phyloP scores from a whole-genome alignment of 1,284 basidiomycete genomes.

The Naganishia cerealis region DNA sequence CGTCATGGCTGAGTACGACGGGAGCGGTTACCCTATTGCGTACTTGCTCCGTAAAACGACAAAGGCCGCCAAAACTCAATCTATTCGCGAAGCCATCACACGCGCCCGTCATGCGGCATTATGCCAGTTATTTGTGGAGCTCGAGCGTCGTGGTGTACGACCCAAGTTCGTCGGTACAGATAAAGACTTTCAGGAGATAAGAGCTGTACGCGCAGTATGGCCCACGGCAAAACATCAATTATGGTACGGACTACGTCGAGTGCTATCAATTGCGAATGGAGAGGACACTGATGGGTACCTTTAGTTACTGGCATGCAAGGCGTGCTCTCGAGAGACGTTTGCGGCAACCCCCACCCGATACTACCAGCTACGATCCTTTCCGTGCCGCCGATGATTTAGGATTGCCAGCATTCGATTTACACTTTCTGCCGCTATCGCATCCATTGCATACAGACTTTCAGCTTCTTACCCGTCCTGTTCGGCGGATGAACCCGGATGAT shows the following conservation, averaged over 20 bases:
- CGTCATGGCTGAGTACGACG: conserved; percentile 4
- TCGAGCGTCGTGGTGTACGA: background rate
- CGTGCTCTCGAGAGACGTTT: no score
- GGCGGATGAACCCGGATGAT: no score
- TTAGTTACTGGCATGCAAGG: no score
- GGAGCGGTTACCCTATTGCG: background rate
- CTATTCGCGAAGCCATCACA: background rate
- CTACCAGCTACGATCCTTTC: no score
- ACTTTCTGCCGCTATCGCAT: background rate
- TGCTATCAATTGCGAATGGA: no score
- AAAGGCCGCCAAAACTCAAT: background rate
- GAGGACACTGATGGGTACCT: no score
- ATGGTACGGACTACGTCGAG: no score
- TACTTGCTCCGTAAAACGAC: background rate
- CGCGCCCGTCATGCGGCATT: background rate
- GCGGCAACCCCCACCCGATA: no score
- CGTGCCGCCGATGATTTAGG: no score
- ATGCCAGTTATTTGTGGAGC: background rate
- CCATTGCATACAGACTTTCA: no score
- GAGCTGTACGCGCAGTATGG: background rate
- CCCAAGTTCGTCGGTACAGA: background rate
- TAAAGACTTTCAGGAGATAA: conserved; percentile 6
- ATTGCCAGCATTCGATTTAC: background rate
- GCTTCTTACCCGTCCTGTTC: no score
- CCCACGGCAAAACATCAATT: no score